Conservation (phyloP, 805 yeast genomes). For the Tanozyma kutaoensis region DNA sequence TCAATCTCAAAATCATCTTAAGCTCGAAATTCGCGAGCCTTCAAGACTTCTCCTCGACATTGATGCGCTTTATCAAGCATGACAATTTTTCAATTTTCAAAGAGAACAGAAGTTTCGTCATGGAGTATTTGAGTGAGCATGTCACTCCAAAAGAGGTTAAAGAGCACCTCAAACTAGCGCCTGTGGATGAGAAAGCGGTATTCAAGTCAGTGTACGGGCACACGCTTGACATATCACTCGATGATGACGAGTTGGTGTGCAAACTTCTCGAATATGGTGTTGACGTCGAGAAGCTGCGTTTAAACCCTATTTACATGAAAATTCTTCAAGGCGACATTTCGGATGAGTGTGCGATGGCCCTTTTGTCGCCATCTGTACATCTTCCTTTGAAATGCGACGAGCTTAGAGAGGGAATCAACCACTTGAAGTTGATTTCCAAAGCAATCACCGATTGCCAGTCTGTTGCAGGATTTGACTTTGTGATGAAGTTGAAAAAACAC, state of each 20-base stretch:
- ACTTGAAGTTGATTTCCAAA: too few relatives aligned
- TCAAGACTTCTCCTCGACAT: slow-evolving; percentile 11
- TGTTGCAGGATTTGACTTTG: slow-evolving; percentile 9
- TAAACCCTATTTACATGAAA: too few relatives aligned
- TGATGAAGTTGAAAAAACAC: too few relatives aligned
- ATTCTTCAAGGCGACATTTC: too few relatives aligned
- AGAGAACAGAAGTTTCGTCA: slow-evolving; percentile 7
- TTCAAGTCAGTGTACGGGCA: slow-evolving; percentile 1
- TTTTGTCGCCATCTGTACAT: too few relatives aligned
- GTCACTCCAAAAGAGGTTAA: slow-evolving; percentile 1
- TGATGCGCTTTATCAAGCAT: slow-evolving; percentile 26
- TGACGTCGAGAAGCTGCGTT: slow-evolving; percentile 2
- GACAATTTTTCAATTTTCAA: slow-evolving; percentile 15
- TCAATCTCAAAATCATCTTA: slow-evolving; percentile 32
- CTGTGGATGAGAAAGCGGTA: slow-evolving; percentile 2
- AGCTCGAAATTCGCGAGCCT: slow-evolving; percentile 14
- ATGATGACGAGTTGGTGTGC: slow-evolving; percentile 2
- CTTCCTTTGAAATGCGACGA: too few relatives aligned
- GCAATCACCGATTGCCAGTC: slow-evolving; percentile 4
- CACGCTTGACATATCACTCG: slow-evolving; percentile 7
- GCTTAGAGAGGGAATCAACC: too few relatives aligned
- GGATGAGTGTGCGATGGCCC: too few relatives aligned
- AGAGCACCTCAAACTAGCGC: slow-evolving; percentile 1
- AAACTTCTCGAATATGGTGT: slow-evolving; percentile 6
- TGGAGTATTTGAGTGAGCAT: slow-evolving; percentile 4